phyloP scores from a whole-genome alignment of 1,139 yeast genomes.

The Martiniozyma asiatica region DNA sequence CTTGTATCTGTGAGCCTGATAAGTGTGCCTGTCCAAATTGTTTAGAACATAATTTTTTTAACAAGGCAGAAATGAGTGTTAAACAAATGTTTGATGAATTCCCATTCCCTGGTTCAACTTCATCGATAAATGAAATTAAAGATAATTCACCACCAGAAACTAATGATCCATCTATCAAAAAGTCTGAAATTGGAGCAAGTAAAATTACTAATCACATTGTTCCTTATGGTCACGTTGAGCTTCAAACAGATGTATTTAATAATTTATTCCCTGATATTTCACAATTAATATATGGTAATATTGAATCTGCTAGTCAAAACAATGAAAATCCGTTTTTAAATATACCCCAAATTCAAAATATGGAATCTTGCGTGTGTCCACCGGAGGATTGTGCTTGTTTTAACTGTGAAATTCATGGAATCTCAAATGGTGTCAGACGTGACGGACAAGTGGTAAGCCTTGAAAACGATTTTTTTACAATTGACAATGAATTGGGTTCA shows the following conservation, averaged over 20 bases:
- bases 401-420: slow-evolving; percentile 45
- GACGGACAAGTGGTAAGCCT: slow-evolving; percentile 20
- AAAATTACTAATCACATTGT: slow-evolving; percentile 5
- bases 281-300: not conserved
- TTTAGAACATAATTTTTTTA: slow-evolving; percentile 28
- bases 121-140: too few species aligned
- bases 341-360: not conserved
- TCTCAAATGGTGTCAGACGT: slow-evolving; percentile 35
- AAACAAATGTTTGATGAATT: slow-evolving; percentile 9
- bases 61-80: slow-evolving; percentile 7
- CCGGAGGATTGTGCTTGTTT: slow-evolving; percentile 37
- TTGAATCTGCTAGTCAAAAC: not conserved
- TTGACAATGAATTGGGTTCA: too few species aligned
- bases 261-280: too few species aligned
- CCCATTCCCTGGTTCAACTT: slow-evolving; percentile 9
- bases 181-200: not conserved
- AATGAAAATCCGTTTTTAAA: not conserved
- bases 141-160: not conserved
- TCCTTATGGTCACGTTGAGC: slow-evolving; percentile 10
- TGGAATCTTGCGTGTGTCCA: slow-evolving; percentile 23
- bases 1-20: slow-evolving; percentile 36
- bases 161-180: not conserved
- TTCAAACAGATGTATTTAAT: slow-evolving; percentile 3
- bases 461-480: too few species aligned
- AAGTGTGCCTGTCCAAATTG: slow-evolving; percentile 39